A percentile compares a stretch with the other conserved stretches of the same genome.
phyloP scores from a whole-genome alignment of 805 yeast species.

The Monosporozyma aquatica region DNA sequence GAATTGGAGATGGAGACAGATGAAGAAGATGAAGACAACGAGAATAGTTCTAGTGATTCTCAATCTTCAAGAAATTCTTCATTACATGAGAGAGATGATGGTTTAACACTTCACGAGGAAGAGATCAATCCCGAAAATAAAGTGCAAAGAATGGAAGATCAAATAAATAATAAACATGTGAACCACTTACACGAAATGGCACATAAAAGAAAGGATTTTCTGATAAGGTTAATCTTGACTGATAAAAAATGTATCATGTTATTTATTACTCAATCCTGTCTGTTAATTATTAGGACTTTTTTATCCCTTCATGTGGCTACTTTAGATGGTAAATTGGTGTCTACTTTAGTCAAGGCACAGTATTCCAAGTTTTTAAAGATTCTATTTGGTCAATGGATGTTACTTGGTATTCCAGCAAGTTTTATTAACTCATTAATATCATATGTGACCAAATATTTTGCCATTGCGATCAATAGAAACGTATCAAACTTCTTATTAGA shows the following conservation, averaged over 20 bases:
- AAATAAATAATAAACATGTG: neutral
- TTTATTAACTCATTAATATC: conserved; percentile 61
- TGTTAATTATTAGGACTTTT: conserved; percentile 59
- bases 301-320: conserved; percentile 76
- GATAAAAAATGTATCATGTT: conserved; percentile 25
- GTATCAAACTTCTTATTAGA: conserved; percentile 57
- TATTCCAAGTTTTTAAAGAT: conserved; percentile 56
- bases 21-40: conserved; percentile 9
- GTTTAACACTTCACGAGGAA: neutral
- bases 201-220: conserved; percentile 12
- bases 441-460: conserved; percentile 49
- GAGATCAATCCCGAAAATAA: neutral
- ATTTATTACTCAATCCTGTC: conserved; percentile 43
- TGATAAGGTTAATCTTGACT: conserved; percentile 18
- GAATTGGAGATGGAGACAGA: conserved; percentile 8
- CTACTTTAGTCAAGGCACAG: conserved; percentile 64
- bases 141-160: neutral
- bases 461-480: conserved; percentile 51
- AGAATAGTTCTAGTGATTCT: neutral
- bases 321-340: conserved; percentile 77
- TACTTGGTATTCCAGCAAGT: conserved; percentile 80
- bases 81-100: neutral
- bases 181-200: neutral
- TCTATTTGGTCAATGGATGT: conserved; percentile 63
- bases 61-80: neutral